Evolutionary conservation across 139 green algal genomes (phyloP), one percentile per base, ranked within the genome.

Genomic region (Deuterostichococcus epilithicus): DNA sequence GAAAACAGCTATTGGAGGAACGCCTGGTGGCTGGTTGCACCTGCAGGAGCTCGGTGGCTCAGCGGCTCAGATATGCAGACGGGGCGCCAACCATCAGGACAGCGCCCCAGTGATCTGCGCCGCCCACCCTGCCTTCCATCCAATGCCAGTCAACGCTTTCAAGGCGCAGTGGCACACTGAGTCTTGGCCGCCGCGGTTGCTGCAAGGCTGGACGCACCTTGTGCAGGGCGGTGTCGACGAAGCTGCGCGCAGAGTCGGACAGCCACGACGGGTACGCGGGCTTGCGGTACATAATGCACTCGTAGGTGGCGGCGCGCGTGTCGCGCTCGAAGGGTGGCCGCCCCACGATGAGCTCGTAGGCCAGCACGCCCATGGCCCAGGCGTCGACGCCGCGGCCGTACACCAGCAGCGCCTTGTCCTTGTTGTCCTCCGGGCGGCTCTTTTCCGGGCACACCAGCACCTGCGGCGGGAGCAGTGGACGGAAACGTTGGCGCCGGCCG

Each of bases 361-460:
- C 90, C 47, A 97, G 83, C 25, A 95, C 84, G 0, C 92, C 92
- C 77, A 94, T 82, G 8, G 88, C 90, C 91, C 91, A 96, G 6
- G 83, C 86, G 81, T 96, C 92, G 25, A 93, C 86, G n/a, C 74
- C 72, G 42, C 22, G 83, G 45, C 2, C 81, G 84, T 95, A 96
- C 37, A 78, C 85, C 52, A 92, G 81, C 68, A 91, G 83, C 33
- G 81, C 74, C 33, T 88, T 86, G 65, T 88, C 80, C 85, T 94
- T 94, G 85, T 95, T 93, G 78, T 97, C 91, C 32, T 86, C 77
- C 0, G 89, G 89, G 4, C 75, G 52, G 72, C 86, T 86, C 86
- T 95, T 94, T 77, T 94, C 86, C 3, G 78, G 77, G 73, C 76
- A 80, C 28, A 76, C 35, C 78, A 86, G 60, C 65, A 84, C 77